These are phyloP conservation scores for Colletotrichum sublineola DNA, from an alignment of 2,329 filamentous ascomycete genomes.

Conservation along the genomic window DNA sequence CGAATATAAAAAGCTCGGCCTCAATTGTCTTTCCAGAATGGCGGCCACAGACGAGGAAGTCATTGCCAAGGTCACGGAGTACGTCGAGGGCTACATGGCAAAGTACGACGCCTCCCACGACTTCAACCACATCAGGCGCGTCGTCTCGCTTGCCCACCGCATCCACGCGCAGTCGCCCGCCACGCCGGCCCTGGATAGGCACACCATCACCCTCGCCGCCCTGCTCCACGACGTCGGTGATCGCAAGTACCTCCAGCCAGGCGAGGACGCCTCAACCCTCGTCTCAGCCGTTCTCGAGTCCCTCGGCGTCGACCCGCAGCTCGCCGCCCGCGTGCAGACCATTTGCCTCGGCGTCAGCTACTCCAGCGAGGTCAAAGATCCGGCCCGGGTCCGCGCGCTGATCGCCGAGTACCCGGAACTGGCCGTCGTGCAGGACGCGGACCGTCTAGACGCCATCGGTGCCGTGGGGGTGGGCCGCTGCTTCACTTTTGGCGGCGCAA, in stretches of 20 bases:
- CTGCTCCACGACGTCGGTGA: conserved; percentile 92
- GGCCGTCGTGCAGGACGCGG: conserved; percentile 91
- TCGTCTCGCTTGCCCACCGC: conserved; percentile 77
- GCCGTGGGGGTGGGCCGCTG: conserved; percentile 85
- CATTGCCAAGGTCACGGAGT: conserved; percentile 70
- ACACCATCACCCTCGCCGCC: conserved; percentile 76
- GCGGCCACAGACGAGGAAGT: conserved; percentile 53
- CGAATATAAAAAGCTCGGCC: no score
- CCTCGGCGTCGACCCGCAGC: conserved; percentile 65
- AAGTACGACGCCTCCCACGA: conserved; percentile 90
- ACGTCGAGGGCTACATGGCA: conserved; percentile 79
- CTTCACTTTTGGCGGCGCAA: conserved; percentile 82
- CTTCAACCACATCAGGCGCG: conserved; percentile 85
- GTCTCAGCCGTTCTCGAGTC: conserved; percentile 68
- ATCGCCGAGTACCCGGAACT: conserved; percentile 78
- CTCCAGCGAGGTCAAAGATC: conserved; percentile 77
- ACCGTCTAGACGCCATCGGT: conserved; percentile 91
- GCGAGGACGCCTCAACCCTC: conserved; percentile 68
- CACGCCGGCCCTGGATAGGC: conserved; percentile 57
- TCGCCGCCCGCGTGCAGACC: conserved; percentile 77
- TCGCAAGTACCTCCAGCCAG: conserved; percentile 78
- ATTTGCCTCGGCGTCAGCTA: conserved; percentile 85
- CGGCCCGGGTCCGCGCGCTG: conserved; percentile 69
- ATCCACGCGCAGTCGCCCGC: conserved; percentile 58
- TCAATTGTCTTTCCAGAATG: background rate